Evolutionary conservation across 164 flowering plant species (phyloP).

Genomic region (Saururus chinensis): DNA sequence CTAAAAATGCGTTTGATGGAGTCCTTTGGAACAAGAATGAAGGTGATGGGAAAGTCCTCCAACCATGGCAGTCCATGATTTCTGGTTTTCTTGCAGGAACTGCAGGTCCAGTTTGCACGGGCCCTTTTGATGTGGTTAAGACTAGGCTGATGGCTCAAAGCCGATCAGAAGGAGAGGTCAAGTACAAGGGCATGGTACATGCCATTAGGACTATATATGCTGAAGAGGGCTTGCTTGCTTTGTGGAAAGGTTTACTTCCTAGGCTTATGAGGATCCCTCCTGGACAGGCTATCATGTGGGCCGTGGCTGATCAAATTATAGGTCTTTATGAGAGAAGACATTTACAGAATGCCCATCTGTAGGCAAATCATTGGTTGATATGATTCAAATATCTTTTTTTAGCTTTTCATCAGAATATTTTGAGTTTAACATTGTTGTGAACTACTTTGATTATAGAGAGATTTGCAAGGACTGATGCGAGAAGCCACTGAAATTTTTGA

Average conservation of each 20-base stretch:
- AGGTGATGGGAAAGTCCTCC: slow-evolving; percentile 81
- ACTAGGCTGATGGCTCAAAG: slow-evolving; percentile 96
- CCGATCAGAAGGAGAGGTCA: slow-evolving; percentile 41
- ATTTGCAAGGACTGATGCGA: too few relatives aligned
- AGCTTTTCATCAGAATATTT: not conserved
- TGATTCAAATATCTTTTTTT: too few relatives aligned
- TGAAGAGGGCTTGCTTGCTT: slow-evolving; percentile 78
- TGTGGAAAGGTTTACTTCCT: slow-evolving; percentile 95
- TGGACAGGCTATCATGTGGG: slow-evolving; percentile 99
- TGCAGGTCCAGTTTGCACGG: slow-evolving; percentile 95
- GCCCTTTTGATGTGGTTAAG: slow-evolving; percentile 96
- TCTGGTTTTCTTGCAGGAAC: slow-evolving; percentile 97
- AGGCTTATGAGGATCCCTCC: slow-evolving; percentile 98
- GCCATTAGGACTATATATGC: slow-evolving; percentile 73
- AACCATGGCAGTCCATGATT: slow-evolving; percentile 96
- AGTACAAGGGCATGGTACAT: slow-evolving; percentile 91
- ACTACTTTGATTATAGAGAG: not conserved
- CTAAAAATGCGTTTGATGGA: slow-evolving; percentile 74
- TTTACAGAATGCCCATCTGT: slow-evolving; percentile 13
- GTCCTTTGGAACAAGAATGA: slow-evolving; percentile 87
- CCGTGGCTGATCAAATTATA: slow-evolving; percentile 83
- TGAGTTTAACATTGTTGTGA: too few relatives aligned
- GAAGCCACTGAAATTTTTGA: too few relatives aligned
- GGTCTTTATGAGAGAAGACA: slow-evolving; percentile 76
- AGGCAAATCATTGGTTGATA: not conserved